phyloP scores from a whole-genome alignment of 2,329 filamentous ascomycete genomes.

The Lojkania enalia region DNA sequence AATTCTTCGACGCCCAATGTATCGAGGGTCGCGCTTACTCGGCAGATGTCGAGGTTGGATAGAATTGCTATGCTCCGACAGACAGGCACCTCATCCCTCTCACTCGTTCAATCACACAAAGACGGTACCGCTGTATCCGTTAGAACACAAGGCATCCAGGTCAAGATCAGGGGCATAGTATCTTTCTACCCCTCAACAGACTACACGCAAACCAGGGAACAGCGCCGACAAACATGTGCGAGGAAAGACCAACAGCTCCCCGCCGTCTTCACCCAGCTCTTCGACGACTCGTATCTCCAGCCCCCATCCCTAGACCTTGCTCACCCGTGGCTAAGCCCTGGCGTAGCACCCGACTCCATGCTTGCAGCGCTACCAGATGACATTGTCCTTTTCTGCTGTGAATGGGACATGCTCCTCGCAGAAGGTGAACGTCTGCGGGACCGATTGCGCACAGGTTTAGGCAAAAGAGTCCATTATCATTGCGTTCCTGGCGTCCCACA shows the following conservation, averaged over 20 bases:
- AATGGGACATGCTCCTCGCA: constrained; percentile 68
- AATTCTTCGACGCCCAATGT: constrained; percentile 32
- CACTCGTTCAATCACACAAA: constrained; percentile 43
- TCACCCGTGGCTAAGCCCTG: constrained; percentile 63
- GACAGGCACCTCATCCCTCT: constrained; percentile 39
- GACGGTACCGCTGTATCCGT: constrained; percentile 38
- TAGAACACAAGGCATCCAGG: constrained; percentile 40
- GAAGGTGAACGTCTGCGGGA: constrained; percentile 65
- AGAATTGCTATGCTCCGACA: constrained; percentile 40
- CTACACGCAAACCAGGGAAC: constrained; percentile 62
- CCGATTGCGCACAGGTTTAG: constrained; percentile 55
- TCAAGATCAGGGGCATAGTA: constrained; percentile 58
- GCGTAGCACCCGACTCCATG: constrained; percentile 57
- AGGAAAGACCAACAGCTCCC: constrained; percentile 58
- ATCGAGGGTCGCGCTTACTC: constrained; percentile 39
- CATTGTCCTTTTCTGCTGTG: constrained; percentile 64
- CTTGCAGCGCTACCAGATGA: constrained; percentile 61
- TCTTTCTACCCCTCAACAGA: constrained; percentile 67
- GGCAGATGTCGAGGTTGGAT: constrained; percentile 37
- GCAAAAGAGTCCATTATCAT: constrained; percentile 62
- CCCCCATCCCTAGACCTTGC: constrained; percentile 54
- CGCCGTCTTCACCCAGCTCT: constrained; percentile 55
- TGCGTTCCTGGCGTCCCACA: constrained; percentile 64
- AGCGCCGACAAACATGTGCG: constrained; percentile 59
- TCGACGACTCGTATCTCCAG: constrained; percentile 56